Conservation (phyloP, 805 yeast species). For the Martiniozyma abietophila region DNA sequence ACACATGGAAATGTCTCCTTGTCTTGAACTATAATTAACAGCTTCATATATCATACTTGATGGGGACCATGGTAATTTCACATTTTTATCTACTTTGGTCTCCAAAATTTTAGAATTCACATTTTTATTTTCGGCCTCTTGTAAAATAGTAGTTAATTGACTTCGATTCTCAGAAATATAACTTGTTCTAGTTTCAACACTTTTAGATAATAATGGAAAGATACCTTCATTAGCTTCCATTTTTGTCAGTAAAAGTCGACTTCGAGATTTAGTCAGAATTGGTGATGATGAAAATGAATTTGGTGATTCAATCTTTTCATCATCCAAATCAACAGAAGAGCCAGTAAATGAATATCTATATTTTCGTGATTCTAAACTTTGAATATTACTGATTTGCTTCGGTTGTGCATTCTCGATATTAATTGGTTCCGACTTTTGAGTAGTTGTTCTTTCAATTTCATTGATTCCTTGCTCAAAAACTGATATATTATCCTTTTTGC, state of each 20-base stretch:
- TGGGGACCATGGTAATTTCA: constrained; percentile 48
- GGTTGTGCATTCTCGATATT: background rate
- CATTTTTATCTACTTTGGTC: too few relatives aligned
- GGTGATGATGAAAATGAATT: constrained; percentile 14
- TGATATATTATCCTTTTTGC: constrained; percentile 11
- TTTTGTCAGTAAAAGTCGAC: too few relatives aligned
- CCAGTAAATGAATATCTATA: constrained; percentile 27
- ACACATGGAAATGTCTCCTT: constrained; percentile 58
- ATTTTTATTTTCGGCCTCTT: constrained; percentile 4
- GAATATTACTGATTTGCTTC: background rate
- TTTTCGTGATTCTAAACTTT: constrained; percentile 1
- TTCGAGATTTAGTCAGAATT: constrained; percentile 7
- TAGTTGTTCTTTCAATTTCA: too few relatives aligned
- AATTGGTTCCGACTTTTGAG: too few relatives aligned
- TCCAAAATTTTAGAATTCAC: background rate
- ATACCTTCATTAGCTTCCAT: constrained; percentile 8
- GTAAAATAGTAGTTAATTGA: constrained; percentile 23
- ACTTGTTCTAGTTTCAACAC: constrained; percentile 11
- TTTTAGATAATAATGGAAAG: constrained; percentile 9
- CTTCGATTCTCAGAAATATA: constrained; percentile 21
- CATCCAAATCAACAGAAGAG: constrained; percentile 27
- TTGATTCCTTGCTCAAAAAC: constrained; percentile 18
- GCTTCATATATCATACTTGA: constrained; percentile 40
- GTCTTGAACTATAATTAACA: constrained; percentile 43
- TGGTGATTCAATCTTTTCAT: constrained; percentile 24